These are phyloP conservation scores for Prunus mongolica DNA, from an alignment of 306 rosid genomes.

Conservation along the genomic window DNA sequence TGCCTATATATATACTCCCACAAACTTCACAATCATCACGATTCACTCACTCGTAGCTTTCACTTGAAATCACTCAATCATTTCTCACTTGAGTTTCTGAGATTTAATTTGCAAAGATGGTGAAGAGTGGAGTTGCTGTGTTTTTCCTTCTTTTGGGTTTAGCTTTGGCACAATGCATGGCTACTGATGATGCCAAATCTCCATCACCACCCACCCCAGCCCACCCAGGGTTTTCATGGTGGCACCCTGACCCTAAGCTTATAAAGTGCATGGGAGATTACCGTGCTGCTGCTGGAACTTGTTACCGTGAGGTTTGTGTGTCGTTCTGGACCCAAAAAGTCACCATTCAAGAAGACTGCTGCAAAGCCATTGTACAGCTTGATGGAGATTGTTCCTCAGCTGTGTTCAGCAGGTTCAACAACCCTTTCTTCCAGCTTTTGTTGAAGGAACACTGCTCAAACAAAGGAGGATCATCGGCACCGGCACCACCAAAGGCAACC, in stretches of 20 bases:
- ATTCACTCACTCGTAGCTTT: background rate
- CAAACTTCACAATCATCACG: background rate
- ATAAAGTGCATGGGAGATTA: background rate
- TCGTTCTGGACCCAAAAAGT: background rate
- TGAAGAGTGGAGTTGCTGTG: background rate
- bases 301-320: background rate
- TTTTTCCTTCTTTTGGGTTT: background rate
- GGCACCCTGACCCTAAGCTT: background rate
- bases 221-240: background rate
- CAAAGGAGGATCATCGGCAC: background rate
- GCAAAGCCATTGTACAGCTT: background rate
- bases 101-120: background rate
- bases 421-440: background rate
- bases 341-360: background rate
- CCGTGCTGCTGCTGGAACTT: background rate
- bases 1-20: background rate
- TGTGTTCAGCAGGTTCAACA: background rate
- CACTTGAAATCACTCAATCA: background rate
- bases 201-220: background rate
- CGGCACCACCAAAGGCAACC: no score
- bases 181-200: background rate
- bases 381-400: background rate
- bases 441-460: background rate
- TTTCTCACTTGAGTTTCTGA: background rate
- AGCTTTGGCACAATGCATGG: background rate